These are phyloP conservation scores for Scorias spongiosa DNA, from an alignment of 2,329 filamentous ascomycete genomes.

Conservation along the genomic window DNA sequence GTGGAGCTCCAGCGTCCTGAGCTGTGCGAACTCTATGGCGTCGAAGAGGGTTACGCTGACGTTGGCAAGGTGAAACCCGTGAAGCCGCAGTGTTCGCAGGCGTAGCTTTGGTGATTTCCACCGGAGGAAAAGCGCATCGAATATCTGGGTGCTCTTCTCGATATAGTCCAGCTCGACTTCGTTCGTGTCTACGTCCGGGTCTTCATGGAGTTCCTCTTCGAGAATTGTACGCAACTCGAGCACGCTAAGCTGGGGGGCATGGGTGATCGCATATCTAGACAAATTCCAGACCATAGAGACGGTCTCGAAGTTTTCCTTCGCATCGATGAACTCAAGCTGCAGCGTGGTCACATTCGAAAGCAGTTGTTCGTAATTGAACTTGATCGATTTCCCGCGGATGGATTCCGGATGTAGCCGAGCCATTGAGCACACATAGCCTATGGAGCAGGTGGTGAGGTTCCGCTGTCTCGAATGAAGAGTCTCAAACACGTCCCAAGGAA, in stretches of 20 bases:
- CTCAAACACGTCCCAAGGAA: neutral
- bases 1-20: neutral
- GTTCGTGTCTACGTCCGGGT: neutral
- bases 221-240: neutral
- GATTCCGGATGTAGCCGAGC: neutral
- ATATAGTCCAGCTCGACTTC: neutral
- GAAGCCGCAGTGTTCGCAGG: neutral
- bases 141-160: neutral
- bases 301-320: neutral
- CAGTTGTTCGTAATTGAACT: neutral
- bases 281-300: neutral
- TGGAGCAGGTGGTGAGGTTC: neutral
- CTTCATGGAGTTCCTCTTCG: neutral
- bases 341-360: neutral
- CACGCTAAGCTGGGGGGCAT: neutral
- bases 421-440: neutral
- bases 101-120: neutral
- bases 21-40: neutral
- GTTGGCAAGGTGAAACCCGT: neutral
- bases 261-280: neutral
- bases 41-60: neutral
- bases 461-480: neutral
- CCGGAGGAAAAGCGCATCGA: neutral
- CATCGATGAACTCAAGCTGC: neutral
- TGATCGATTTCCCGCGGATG: neutral